These are phyloP conservation scores for Tulasnella sp. DNA, from an alignment of 768 basidiomycete genomes.

Conservation along the genomic window DNA sequence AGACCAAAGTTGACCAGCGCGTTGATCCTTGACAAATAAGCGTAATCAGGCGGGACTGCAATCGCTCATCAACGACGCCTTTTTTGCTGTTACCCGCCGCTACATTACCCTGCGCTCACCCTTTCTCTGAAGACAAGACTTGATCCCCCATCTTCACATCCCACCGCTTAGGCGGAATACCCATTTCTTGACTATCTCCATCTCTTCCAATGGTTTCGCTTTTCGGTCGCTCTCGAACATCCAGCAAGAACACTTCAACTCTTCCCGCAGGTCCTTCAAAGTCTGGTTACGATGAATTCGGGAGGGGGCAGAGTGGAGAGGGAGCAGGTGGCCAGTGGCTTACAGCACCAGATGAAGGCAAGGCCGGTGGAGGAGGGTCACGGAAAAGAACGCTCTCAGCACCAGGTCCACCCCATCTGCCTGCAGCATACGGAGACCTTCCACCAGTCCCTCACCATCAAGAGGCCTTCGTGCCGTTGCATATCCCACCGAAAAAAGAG, in stretches of 20 bases:
- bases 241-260: constrained; percentile 19
- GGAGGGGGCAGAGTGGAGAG: background rate
- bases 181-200: constrained; percentile 15
- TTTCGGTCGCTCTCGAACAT: constrained; percentile 26
- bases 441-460: constrained; percentile 2
- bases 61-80: constrained; percentile 6
- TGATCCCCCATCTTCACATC: background rate
- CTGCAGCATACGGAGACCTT: background rate
- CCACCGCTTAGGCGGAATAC: constrained; percentile 9
- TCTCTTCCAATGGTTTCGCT: constrained; percentile 22
- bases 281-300: constrained; percentile 27
- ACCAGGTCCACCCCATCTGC: constrained; percentile 20
- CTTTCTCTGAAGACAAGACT: background rate
- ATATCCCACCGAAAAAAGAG: constrained; percentile 23
- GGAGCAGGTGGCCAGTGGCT: constrained; percentile 1
- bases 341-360: constrained; percentile 6
- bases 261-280: constrained; percentile 25
- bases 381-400: constrained; percentile 23
- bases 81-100: constrained; percentile 5
- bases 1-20: background rate
- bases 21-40: background rate
- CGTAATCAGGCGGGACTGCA: constrained; percentile 3
- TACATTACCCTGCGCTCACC: background rate
- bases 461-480: constrained; percentile 7
- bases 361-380: constrained; percentile 14